Base-by-base conservation (phyloP, 257 asterid genomes). In the Fraxinus pennsylvanica region DNA sequence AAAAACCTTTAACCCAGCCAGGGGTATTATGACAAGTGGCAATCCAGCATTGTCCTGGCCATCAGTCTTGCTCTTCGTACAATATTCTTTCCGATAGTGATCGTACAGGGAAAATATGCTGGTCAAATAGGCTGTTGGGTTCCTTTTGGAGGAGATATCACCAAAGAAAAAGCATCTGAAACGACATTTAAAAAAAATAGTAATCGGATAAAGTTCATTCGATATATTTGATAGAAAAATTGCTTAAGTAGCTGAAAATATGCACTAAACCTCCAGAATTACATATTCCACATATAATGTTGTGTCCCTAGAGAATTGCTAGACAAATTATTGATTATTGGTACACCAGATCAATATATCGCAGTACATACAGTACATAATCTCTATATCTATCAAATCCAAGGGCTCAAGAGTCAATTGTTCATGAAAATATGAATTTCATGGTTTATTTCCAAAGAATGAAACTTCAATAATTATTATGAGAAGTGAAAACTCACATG, bases 141-240 rank as follows among this genome's bases (percentile, higher is more conserved):
- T 94, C 88, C 98, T 84, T 86, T 95, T 95, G 27, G 98, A 89
- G 79, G 99, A 95, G 84, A 87, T 83, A 78, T 95, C 99, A 30
- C 99, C 98, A 76, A 86, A 93, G 92, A 93, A 95, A 85, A 84
- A 91, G 90, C 98, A 93, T 85, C 99, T 95, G 94, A 66, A 82
- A 85, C 72, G 43, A 82, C 63, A 75, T 38, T 73, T 38, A 22
- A 36, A 68, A 30, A 38, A 73, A 78, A 50, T 27, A 68, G 76
- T 36, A 36, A 38, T 57, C 74, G 10, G 68, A 41, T 67, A 65
- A 3, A 17, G 67, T 75, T 52, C 50, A 52, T 50, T 68, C 14
- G 47, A 39, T 39, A 39, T 8, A 84, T 45, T 36, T 25, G 68
- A 33, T n/a, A 4, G 61, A 68, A 3, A 69, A 17, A 22, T 70